Base-by-base conservation (phyloP, 1,139 yeast genomes). In the Candida albicans region DNA sequence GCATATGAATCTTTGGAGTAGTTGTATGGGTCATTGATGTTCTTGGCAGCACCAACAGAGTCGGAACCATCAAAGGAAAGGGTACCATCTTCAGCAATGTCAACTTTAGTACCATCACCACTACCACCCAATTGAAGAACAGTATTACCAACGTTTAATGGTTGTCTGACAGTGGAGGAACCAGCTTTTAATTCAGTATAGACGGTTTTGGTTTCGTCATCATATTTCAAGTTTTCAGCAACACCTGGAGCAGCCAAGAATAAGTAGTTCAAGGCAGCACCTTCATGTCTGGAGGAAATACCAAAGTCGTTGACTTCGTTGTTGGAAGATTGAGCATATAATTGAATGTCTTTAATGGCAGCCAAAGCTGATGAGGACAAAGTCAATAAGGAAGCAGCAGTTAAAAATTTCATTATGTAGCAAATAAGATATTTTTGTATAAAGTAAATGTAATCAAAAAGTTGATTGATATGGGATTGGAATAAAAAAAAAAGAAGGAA, bases 251-350 rank as follows among this genome's bases (percentile, higher is more conserved):
- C 30, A 32, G 38, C 44, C n/a, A 76, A 52, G 57, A 73, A 69
- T 40, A 70, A 55, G 57, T 73, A 77, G 64, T 73, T 68, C 53
- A 77, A 61, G 47, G 75, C 84, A 39, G 84, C 84, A 57, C 84
- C 84, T 60, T 75, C 81, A 56, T 77, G 84, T 37, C 51, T 50
- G 27, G 67, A 52, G 36, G 57, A 47, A 38, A 76, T 51, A 36
- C 68, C 71, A 30, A 57, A 44, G 24, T 66, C 67, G 51, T 56
- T 50, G 40, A 61, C 38, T 12, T 50, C 53, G 28, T 38, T 41
- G 42, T 54, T 49, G 35, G 60, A 54, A 11, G 75, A 63, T 39
- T 53, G 39, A 41, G 54, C 60, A 38, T 38, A 48, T 22, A 62
- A 53, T 39, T 48, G 52, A 29, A 54, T 46, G 18, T 37, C 43